Percentiles rank a stretch among this genome's conserved stretches.
Conservation (phyloP, 805 yeast species). For the Komagataella pseudopastoris region DNA sequence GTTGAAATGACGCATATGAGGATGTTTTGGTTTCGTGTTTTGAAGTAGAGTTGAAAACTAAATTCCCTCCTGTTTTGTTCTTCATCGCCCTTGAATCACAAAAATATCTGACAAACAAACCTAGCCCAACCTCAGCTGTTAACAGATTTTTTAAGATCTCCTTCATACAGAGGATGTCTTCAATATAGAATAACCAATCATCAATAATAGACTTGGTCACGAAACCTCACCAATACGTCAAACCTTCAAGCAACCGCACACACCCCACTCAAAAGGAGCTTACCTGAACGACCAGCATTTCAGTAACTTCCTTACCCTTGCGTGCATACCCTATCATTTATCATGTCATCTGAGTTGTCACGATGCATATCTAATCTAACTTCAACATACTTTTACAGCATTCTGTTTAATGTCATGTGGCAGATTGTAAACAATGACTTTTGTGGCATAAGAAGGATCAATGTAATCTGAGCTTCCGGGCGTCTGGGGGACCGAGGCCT, state of each 20-base stretch:
- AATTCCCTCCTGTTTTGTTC: neutral
- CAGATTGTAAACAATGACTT: conserved; percentile 70
- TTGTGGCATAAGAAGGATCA: conserved; percentile 50
- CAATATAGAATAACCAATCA: neutral
- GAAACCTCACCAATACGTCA: neutral
- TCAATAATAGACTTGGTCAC: neutral
- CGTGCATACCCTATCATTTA: neutral
- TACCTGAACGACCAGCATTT: neutral
- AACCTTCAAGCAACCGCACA: neutral
- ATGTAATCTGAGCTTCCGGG: conserved; percentile 13
- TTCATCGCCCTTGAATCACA: neutral
- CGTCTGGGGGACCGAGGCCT: conserved; percentile 7
- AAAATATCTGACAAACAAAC: no score
- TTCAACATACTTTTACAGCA: conserved; percentile 71
- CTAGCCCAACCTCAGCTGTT: neutral
- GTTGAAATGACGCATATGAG: neutral
- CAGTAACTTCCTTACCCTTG: neutral
- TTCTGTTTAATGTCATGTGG: conserved; percentile 79
- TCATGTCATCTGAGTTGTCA: neutral
- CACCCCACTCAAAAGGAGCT: neutral
- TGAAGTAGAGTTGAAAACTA: no score
- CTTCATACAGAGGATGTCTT: no score
- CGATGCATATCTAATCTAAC: neutral
- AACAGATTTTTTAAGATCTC: neutral
- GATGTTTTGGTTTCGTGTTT: neutral